Percentiles rank a stretch among this genome's conserved stretches.
phyloP scores from a whole-genome alignment of 148 eudicot species.

The Rhododendron griersonianum region DNA sequence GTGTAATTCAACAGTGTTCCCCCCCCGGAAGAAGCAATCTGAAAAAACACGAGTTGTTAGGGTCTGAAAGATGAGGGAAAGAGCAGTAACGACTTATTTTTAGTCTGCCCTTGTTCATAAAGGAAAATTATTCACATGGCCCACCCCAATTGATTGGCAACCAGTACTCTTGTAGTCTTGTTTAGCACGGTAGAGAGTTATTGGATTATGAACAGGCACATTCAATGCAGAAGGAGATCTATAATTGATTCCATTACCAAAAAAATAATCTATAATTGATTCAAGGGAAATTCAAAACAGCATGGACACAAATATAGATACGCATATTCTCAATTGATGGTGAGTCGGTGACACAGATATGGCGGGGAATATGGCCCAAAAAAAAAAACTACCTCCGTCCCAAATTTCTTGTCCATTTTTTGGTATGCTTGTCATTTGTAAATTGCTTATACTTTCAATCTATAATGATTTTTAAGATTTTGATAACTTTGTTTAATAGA shows the following conservation, averaged over 20 bases:
- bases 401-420: too few species aligned
- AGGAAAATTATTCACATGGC: not conserved
- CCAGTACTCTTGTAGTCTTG: not conserved
- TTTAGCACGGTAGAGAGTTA: not conserved
- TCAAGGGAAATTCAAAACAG: not conserved
- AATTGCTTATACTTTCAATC: too few species aligned
- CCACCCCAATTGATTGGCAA: not conserved
- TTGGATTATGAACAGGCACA: not conserved
- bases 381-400: not conserved
- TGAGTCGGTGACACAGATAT: not conserved
- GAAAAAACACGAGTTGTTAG: not conserved
- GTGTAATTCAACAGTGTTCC: not conserved
- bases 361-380: not conserved
- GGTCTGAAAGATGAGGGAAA: not conserved
- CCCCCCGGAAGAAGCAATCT: not conserved
- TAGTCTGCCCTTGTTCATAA: not conserved
- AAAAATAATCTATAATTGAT: not conserved
- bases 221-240: not conserved
- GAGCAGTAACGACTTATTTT: not conserved
- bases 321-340: not conserved
- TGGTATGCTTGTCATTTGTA: too few species aligned
- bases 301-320: not conserved
- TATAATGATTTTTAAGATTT: too few species aligned
- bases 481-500: too few species aligned
- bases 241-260: not conserved